These are phyloP conservation scores for Scortechinia acanthostroma DNA, from an alignment of 2,329 filamentous ascomycete species.

Conservation along the genomic window DNA sequence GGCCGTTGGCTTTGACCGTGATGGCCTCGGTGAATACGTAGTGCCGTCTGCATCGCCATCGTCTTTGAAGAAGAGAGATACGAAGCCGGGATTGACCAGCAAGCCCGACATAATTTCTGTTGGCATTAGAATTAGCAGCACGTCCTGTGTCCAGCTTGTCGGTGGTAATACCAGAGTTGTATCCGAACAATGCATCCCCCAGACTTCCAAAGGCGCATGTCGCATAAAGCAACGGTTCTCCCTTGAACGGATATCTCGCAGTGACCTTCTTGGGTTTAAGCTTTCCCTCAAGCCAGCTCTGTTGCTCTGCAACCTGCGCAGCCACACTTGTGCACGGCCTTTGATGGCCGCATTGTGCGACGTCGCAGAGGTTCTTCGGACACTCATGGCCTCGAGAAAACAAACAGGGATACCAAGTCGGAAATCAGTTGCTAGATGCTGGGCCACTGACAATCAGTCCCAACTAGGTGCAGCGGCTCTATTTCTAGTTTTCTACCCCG, in stretches of 20 bases:
- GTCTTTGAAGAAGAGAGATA: slow-evolving; percentile 25
- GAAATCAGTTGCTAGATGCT: too few species aligned
- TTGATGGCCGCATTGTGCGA: background rate
- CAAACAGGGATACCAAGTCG: too few species aligned
- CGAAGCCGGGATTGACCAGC: slow-evolving; percentile 25
- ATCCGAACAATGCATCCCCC: slow-evolving; percentile 29
- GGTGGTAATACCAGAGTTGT: slow-evolving; percentile 22
- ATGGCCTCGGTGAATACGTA: slow-evolving; percentile 18
- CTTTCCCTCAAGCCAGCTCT: slow-evolving; percentile 15
- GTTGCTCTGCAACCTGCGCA: slow-evolving; percentile 10
- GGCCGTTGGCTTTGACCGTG: slow-evolving; percentile 22
- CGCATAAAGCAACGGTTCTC: slow-evolving; percentile 20
- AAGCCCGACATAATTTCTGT: slow-evolving; percentile 29
- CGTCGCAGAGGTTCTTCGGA: too few species aligned
- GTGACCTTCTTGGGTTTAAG: slow-evolving; percentile 23
- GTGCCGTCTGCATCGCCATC: slow-evolving; percentile 24
- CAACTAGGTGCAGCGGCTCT: too few species aligned
- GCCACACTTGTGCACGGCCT: background rate
- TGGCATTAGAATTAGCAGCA: slow-evolving; percentile 3
- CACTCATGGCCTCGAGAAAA: too few species aligned
- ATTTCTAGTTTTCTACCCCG: too few species aligned
- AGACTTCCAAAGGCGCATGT: slow-evolving; percentile 28
- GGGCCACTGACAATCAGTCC: too few species aligned
- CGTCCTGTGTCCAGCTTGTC: background rate
- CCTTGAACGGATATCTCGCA: slow-evolving; percentile 25